Conservation (phyloP, 129 eudicot species). For the sunflower (Helianthus annuus) region DNA sequence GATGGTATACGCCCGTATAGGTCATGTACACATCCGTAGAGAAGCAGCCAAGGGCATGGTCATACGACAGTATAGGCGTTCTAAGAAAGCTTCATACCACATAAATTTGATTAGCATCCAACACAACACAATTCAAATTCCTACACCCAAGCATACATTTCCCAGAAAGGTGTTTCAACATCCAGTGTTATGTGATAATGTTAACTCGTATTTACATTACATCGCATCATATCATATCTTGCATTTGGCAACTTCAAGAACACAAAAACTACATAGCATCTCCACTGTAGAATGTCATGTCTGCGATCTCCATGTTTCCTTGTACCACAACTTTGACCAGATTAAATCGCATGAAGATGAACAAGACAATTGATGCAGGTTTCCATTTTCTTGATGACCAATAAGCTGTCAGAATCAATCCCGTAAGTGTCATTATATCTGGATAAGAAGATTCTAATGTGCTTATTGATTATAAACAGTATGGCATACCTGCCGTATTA, state of each 20-base stretch:
- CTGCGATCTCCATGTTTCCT: not conserved
- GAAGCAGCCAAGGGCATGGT: no score
- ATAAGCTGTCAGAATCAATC: constrained; percentile 21
- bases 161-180: not conserved
- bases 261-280: not conserved
- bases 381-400: constrained; percentile 8
- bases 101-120: not conserved
- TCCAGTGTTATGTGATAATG: not conserved
- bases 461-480: constrained; percentile 1
- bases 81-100: not conserved
- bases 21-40: no score
- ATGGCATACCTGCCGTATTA: constrained; percentile 30
- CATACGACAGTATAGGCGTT: no score
- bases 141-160: not conserved
- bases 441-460: not conserved
- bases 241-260: not conserved
- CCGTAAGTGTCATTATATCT: not conserved
- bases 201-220: not conserved
- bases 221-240: not conserved
- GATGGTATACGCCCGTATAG: no score
- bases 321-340: not conserved
- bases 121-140: constrained; percentile 6
- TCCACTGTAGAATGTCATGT: not conserved
- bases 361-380: constrained; percentile 3
- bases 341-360: constrained; percentile 5